Percentiles rank a stretch among this genome's conserved stretches.
These are phyloP conservation scores for Botryobasidium botryosum DNA, from an alignment of 768 basidiomycete genomes.

Conservation along the genomic window DNA sequence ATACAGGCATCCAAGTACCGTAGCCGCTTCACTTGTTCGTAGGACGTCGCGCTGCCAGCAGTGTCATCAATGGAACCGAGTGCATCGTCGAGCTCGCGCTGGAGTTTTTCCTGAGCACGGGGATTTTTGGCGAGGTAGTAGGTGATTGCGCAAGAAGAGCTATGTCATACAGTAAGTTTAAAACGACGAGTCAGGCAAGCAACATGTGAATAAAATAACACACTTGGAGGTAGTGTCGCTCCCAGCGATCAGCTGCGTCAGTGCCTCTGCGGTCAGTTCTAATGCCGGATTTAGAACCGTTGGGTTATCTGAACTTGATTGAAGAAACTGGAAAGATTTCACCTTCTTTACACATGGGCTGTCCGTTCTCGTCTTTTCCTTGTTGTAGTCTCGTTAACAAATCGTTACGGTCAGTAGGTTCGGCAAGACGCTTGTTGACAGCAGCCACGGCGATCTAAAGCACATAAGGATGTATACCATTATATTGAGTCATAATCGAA, in stretches of 20 bases:
- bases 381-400: slow-evolving; percentile 65
- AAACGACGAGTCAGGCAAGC: background rate
- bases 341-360: slow-evolving; percentile 58
- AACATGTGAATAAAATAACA: slow-evolving; percentile 15
- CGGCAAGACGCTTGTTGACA: slow-evolving; percentile 55
- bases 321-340: too few species aligned
- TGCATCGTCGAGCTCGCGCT: slow-evolving; percentile 51
- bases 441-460: slow-evolving; percentile 18
- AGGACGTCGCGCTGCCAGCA: slow-evolving; percentile 39
- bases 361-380: slow-evolving; percentile 60
- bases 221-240: slow-evolving; percentile 90
- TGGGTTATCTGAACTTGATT: too few species aligned
- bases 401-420: slow-evolving; percentile 56
- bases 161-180: slow-evolving; percentile 17
- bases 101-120: slow-evolving; percentile 47
- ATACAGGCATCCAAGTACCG: slow-evolving; percentile 77
- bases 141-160: slow-evolving; percentile 79
- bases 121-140: slow-evolving; percentile 66
- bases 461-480: too few species aligned
- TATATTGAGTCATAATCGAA: background rate
- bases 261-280: slow-evolving; percentile 81
- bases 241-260: slow-evolving; percentile 75
- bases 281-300: too few species aligned
- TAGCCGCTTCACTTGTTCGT: slow-evolving; percentile 51
- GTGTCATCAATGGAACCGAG: slow-evolving; percentile 37